Evolutionary conservation across 1,139 yeast species (phyloP), one percentile per base, ranked within the genome.

Genomic region (Nakaseomyces glabratus): DNA sequence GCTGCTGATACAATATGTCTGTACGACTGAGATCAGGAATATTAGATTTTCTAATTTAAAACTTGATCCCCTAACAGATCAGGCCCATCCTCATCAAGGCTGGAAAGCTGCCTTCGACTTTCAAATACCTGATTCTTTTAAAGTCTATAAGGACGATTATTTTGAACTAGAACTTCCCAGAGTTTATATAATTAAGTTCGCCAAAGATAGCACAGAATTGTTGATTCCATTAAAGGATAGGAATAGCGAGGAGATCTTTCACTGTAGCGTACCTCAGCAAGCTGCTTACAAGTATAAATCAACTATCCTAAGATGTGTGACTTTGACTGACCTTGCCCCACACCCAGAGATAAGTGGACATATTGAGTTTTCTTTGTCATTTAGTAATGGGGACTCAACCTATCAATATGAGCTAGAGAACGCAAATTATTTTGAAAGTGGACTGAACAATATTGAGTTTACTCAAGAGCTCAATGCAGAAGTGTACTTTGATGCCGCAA

Each of bases 101-200:
- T 61, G 65, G 65, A 41, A 45, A 8, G 57, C 58, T 10, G 39
- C 48, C 1, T 43, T 61, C 15, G 52, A 46, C 11, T 61, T 49
- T 39, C 30, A 34, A 11, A 43, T 59, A 17, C 38, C 42, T 3
- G 47, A 48, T 30, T 31, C 47, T 6, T 36, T 48, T 4, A 20
- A 36, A 2, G 40, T 55, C n/a, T 33, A 35, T 6, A 31, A 44
- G n/a, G 60, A 53, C 22, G 60, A 53, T 22, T 38, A 42, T 4
- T 60, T 54, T 35, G 34, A 46, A 2, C 24, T 60, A 8, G 33
- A 35, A 2, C 37, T 61, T 40, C 55, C 58, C 4, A 38, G 48
- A 34, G 52, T 60, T 18, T 60, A 60, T 43, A 55, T 63, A 32
- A 41, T 60, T 21, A 53, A 57, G 35, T 58, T 61, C 34, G 41